Evolutionary conservation across 306 rosid genomes (phyloP).

Genomic region (Datisca glomerata): DNA sequence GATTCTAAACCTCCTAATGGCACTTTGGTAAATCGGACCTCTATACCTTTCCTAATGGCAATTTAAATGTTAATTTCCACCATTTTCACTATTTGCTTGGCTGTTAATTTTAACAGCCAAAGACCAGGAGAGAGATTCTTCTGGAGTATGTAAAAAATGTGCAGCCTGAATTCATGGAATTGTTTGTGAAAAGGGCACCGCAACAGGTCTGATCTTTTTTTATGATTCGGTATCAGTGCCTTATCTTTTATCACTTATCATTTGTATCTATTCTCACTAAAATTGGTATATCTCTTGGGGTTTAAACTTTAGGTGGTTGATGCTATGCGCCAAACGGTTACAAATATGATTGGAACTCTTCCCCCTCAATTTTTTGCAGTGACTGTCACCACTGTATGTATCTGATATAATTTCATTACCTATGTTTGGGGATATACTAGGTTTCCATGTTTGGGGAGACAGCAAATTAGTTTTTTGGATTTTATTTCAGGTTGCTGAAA

Average conservation of each 20-base stretch:
- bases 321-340: constrained; percentile 97
- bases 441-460: constrained; percentile 11
- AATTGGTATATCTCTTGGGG: constrained; percentile 9
- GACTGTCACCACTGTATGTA: constrained; percentile 69
- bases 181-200: constrained; percentile 92
- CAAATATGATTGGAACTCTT: constrained; percentile 93
- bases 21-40: constrained; percentile 30
- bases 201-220: constrained; percentile 44
- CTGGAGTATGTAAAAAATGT: constrained; percentile 91
- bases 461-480: constrained; percentile 9
- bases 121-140: constrained; percentile 82
- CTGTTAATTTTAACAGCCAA: constrained; percentile 35
- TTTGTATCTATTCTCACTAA: neutral
- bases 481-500: constrained; percentile 81
- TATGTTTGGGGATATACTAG: neutral
- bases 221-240: neutral
- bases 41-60: too few relatives aligned
- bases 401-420: constrained; percentile 1
- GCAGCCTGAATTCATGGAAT: constrained; percentile 95
- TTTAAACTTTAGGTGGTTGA: constrained; percentile 62
- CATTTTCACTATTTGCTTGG: constrained; percentile 2
- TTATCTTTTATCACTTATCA: neutral
- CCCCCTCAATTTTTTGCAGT: constrained; percentile 93
- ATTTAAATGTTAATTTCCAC: neutral
- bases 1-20: constrained; percentile 42